Conservation (phyloP, 371 early-diverging fungal genomes). For the Circinella umbellata region DNA sequence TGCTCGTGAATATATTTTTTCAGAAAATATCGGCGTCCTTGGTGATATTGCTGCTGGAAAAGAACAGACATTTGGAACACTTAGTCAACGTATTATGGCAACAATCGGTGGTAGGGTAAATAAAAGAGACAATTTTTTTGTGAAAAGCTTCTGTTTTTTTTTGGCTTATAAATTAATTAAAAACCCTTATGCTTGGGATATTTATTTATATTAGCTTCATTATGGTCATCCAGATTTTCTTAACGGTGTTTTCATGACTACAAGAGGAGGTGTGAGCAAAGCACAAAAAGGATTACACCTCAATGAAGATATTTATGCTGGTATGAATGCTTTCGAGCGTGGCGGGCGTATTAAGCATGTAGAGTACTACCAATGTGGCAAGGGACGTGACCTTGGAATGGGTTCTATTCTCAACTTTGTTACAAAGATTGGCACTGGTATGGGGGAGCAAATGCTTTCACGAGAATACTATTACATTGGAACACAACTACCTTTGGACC, state of each 20-base stretch:
- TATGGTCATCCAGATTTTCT: constrained; percentile 95
- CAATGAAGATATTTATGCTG: constrained; percentile 94
- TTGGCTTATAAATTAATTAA: too few species aligned
- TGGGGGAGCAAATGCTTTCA: constrained; percentile 92
- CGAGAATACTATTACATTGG: constrained; percentile 91
- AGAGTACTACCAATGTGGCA: constrained; percentile 92
- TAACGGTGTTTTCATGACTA: constrained; percentile 89
- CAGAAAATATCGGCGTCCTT: constrained; percentile 85
- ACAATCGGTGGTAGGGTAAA: constrained; percentile 77
- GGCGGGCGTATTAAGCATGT: constrained; percentile 90
- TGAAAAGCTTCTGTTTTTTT: neutral
- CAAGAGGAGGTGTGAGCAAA: constrained; percentile 87
- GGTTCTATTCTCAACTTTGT: constrained; percentile 87
- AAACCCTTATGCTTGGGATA: neutral
- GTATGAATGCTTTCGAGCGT: constrained; percentile 87
- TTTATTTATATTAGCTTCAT: constrained; percentile 52
- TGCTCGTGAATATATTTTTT: constrained; percentile 90
- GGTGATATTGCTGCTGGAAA: constrained; percentile 93
- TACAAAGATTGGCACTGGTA: constrained; percentile 91
- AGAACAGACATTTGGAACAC: constrained; percentile 89
- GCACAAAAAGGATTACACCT: constrained; percentile 91
- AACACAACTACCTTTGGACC: constrained; percentile 81
- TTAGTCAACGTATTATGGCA: constrained; percentile 87
- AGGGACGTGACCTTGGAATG: constrained; percentile 92
- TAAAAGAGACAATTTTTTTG: neutral